Evolutionary conservation across 1,284 basidiomycete species (phyloP).

Genomic region (Cryptococcus sp.): DNA sequence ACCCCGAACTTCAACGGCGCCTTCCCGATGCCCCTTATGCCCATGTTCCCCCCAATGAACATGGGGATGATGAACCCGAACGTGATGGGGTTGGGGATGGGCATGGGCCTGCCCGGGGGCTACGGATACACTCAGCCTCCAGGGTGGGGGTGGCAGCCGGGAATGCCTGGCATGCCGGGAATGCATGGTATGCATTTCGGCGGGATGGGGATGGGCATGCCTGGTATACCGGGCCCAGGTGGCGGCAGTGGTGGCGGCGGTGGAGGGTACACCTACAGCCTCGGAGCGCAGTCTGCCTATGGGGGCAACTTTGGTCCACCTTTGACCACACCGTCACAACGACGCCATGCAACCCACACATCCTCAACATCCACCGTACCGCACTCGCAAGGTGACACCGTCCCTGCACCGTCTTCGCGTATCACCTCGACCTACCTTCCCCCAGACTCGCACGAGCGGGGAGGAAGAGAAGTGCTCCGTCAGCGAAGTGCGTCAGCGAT

Average conservation of each 20-base stretch:
- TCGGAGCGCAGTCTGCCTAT: constrained; percentile 36
- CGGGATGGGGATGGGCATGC: not conserved
- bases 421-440: no score
- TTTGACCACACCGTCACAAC: constrained; percentile 36
- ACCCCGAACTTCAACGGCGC: not conserved
- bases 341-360: not conserved
- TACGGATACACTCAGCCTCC: constrained; percentile 6
- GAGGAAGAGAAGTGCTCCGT: no score
- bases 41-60: constrained; percentile 7
- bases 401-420: no score
- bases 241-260: constrained; percentile 8
- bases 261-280: constrained; percentile 38
- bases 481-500: not conserved
- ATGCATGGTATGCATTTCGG: not conserved
- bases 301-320: constrained; percentile 45
- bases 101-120: constrained; percentile 8
- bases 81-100: constrained; percentile 6
- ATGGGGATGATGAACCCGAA: not conserved
- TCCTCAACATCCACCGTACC: no score
- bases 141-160: not conserved
- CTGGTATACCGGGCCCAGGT: not conserved
- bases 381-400: no score
- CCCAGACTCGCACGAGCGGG: no score
- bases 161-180: not conserved
- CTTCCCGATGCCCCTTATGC: constrained; percentile 7